Evolutionary conservation across 306 rosid genomes (phyloP), one percentile per base, ranked within the genome.

Genomic region (Quercus mongolica): DNA sequence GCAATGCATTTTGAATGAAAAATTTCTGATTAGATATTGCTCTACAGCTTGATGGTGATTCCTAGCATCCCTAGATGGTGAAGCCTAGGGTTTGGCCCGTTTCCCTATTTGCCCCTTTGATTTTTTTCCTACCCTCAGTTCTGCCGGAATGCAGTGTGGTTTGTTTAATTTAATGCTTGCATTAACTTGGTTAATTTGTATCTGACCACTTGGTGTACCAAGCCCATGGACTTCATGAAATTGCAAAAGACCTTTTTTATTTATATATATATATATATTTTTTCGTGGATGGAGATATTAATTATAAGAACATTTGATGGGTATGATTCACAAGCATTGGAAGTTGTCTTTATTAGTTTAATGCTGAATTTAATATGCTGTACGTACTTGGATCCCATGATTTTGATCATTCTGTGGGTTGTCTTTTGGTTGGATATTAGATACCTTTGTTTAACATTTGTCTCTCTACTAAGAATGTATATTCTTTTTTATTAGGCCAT

Each of bases 401-500:
- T 19, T 25, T n/a, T 6, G 44, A 69, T 75, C 3, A 5, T 21
- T 56, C 4, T 35, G 23, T 55, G 21, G n/a, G 20, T 21, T 31
- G 56, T 13, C 28, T 64, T 64, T 31, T 51, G 30, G 41, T 20
- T 49, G n/a, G 38, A 41, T 5, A 38, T 73, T 11, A 51, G 35
- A 25, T 38, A 20, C 54, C 33, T 44, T 25, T 17, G 9, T 52
- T 3, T 31, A 73, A 35, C 21, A 3, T 25, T 78, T 44, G 70
- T 59, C 25, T 51, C 56, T 46, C 38, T 54, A 46, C 78, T 63
- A 63, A 18, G 31, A 23, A 17, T 77, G 73, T 67, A 14, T 62
- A 21, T 69, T 49, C 33, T 71, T 71, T 57, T 72, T 78, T 69
- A 30, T 52, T 74, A 91, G 99, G 98, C 98, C 46, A 91, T 96